Evolutionary conservation across 2,329 filamentous ascomycete genomes (phyloP).

Genomic region (Botrytis hyacinthi): DNA sequence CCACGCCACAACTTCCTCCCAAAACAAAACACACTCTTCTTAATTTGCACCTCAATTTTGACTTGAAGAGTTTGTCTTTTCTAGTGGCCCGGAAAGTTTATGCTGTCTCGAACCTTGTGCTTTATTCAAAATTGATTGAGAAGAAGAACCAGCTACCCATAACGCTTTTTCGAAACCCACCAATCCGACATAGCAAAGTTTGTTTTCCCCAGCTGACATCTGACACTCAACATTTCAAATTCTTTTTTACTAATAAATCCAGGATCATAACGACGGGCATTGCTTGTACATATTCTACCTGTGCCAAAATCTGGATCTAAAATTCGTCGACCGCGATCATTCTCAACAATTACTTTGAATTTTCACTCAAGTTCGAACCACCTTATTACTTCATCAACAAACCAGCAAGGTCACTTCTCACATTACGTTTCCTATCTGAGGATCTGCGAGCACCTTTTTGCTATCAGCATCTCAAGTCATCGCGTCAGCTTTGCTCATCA

Average conservation of each 20-base stretch:
- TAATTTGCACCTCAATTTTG: neutral
- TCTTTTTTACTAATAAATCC: neutral
- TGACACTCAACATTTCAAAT: neutral
- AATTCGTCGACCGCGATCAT: neutral
- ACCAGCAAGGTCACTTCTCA: neutral
- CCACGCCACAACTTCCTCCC: neutral
- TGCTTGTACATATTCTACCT: too few species aligned
- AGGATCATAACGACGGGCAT: neutral
- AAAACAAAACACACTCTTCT: neutral
- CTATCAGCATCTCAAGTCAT: neutral
- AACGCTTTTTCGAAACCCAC: neutral
- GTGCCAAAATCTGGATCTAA: too few species aligned
- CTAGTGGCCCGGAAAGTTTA: neutral
- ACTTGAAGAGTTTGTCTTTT: neutral
- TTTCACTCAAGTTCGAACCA: neutral
- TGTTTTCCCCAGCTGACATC: too few species aligned
- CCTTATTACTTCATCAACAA: neutral
- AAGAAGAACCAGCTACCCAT: neutral
- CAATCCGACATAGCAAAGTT: neutral
- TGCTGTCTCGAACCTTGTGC: neutral
- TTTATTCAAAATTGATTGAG: neutral
- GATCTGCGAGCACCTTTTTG: neutral
- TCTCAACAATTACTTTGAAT: neutral
- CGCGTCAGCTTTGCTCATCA: neutral
- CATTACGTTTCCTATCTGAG: accelerated